phyloP scores from a whole-genome alignment of 768 basidiomycete genomes.

The Asterophora parasitica region DNA sequence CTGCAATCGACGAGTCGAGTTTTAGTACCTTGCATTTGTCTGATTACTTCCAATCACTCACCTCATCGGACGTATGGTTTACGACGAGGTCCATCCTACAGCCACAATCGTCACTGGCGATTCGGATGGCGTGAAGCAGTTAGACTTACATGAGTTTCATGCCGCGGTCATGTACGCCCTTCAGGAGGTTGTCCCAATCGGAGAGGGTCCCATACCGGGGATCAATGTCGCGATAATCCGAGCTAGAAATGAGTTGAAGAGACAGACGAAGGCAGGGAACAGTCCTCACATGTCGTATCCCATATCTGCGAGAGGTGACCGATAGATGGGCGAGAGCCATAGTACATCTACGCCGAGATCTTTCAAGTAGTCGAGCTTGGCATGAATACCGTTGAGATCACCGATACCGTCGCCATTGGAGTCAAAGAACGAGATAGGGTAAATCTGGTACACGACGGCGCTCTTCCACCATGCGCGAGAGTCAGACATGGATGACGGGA shows the following conservation, averaged over 20 bases:
- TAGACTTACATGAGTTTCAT: conserved; percentile 63
- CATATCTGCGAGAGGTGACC: conserved; percentile 66
- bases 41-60: conserved; percentile 15
- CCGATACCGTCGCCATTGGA: conserved; percentile 70
- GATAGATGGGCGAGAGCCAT: conserved; percentile 73
- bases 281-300: conserved; percentile 61
- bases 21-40: neutral
- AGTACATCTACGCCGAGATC: conserved; percentile 62
- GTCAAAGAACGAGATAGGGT: conserved; percentile 66
- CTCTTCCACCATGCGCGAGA: conserved; percentile 51
- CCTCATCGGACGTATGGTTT: conserved; percentile 70
- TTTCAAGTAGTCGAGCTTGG: conserved; percentile 65
- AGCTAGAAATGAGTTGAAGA: conserved; percentile 23
- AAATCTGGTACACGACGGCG: conserved; percentile 62
- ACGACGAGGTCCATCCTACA: conserved; percentile 73
- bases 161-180: conserved; percentile 52
- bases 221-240: conserved; percentile 63
- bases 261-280: neutral
- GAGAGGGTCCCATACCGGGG: conserved; percentile 58
- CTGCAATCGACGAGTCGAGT: conserved; percentile 24
- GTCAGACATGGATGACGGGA: neutral
- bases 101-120: neutral
- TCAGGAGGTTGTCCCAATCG: conserved; percentile 54
- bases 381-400: conserved; percentile 60
- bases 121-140: no score